These are phyloP conservation scores for Trichoderma koningii DNA, from an alignment of 2,329 filamentous ascomycete species.

Conservation along the genomic window DNA sequence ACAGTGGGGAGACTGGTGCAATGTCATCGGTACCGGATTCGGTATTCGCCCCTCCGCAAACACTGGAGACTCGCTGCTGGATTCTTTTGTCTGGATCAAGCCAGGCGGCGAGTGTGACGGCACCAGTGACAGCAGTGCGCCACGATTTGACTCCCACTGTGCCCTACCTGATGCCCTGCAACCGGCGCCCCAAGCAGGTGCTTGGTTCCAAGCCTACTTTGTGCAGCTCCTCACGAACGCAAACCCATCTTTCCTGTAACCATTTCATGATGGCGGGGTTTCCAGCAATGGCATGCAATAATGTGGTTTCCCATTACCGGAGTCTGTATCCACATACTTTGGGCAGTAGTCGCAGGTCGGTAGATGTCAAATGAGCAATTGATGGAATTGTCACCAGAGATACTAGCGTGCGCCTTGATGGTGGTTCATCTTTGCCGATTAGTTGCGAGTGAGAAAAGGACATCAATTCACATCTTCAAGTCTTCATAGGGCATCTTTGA, in stretches of 20 bases:
- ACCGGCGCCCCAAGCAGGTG: conserved; percentile 10
- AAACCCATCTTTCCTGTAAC: conserved; percentile 17
- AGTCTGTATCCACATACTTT: neutral
- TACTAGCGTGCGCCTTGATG: neutral
- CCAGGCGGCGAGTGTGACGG: conserved; percentile 18
- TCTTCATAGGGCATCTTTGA: too few relatives aligned
- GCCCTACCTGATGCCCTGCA: conserved; percentile 10
- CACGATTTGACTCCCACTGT: conserved; percentile 13
- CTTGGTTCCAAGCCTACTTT: conserved; percentile 21
- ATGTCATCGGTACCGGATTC: conserved; percentile 13
- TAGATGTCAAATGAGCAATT: neutral
- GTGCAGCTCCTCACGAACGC: conserved; percentile 21
- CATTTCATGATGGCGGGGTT: neutral
- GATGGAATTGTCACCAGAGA: neutral
- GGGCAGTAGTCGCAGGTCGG: neutral
- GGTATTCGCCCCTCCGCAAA: conserved; percentile 5
- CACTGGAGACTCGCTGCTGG: conserved; percentile 7
- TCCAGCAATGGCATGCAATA: neutral
- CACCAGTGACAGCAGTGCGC: conserved; percentile 10
- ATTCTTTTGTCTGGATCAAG: conserved; percentile 14
- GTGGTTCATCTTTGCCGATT: too few relatives aligned
- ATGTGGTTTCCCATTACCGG: neutral
- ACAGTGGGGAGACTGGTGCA: conserved; percentile 15
- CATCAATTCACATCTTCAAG: too few relatives aligned
- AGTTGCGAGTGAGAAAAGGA: too few relatives aligned